Percentiles rank a stretch among this genome's conserved stretches.
phyloP scores from a whole-genome alignment of 768 basidiomycete genomes.

The Paxillus ammoniavirescens region DNA sequence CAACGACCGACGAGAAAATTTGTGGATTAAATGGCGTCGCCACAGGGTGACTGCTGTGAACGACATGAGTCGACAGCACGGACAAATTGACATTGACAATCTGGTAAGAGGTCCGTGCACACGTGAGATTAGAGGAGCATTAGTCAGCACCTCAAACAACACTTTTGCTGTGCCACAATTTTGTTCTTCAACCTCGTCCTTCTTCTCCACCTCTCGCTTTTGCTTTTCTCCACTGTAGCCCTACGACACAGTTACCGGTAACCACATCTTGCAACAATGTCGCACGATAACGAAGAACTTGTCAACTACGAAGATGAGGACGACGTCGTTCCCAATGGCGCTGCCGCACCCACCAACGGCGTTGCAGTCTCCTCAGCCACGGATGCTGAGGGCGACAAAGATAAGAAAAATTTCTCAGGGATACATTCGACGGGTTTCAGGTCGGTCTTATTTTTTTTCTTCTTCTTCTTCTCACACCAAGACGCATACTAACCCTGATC shows the following conservation, averaged over 20 bases:
- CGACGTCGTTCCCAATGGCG: slow-evolving; percentile 66
- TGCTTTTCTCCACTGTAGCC: slow-evolving; percentile 23
- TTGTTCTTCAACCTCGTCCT: slow-evolving; percentile 22
- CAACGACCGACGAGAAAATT: neutral
- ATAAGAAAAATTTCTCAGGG: slow-evolving; percentile 98
- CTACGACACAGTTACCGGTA: slow-evolving; percentile 27
- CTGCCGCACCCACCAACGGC: slow-evolving; percentile 45
- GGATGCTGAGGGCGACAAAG: slow-evolving; percentile 63
- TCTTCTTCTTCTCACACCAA: neutral
- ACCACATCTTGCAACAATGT: slow-evolving; percentile 48
- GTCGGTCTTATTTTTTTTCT: slow-evolving; percentile 44
- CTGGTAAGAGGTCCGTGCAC: slow-evolving; percentile 26
- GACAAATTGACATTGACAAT: no score
- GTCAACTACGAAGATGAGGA: slow-evolving; percentile 95
- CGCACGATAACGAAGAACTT: slow-evolving; percentile 86
- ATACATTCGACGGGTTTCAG: slow-evolving; percentile 99
- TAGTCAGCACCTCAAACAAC: slow-evolving; percentile 25
- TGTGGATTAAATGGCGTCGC: neutral
- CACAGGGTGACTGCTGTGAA: neutral
- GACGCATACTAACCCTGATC: slow-evolving; percentile 6
- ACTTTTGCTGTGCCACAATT: slow-evolving; percentile 21
- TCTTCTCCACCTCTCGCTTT: slow-evolving; percentile 15
- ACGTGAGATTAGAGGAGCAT: slow-evolving; percentile 20
- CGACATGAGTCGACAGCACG: neutral
- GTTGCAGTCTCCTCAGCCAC: slow-evolving; percentile 45